Evolutionary conservation across 2,329 filamentous ascomycete species (phyloP).

Genomic region (Clarireedia sp.): DNA sequence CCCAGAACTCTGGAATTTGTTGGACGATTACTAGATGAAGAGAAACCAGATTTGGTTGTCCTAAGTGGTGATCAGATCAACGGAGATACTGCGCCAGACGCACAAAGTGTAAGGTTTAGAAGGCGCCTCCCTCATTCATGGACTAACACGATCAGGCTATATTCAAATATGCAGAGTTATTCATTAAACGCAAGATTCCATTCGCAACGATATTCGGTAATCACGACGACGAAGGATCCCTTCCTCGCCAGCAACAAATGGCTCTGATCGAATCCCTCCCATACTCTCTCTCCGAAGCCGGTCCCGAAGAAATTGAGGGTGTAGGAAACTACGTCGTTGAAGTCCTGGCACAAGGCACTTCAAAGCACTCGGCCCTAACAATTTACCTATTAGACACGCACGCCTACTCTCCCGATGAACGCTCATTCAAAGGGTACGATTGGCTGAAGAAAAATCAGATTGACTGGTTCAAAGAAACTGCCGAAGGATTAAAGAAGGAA

Average conservation of each 20-base stretch:
- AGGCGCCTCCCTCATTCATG: not conserved
- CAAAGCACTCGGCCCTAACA: constrained; percentile 82
- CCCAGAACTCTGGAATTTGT: constrained; percentile 87
- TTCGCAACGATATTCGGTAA: constrained; percentile 96
- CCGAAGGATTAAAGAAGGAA: constrained; percentile 62
- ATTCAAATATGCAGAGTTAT: constrained; percentile 81
- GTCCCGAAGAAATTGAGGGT: constrained; percentile 76
- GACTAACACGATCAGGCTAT: constrained; percentile 52
- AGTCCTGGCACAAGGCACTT: constrained; percentile 69
- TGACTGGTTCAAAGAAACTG: constrained; percentile 82
- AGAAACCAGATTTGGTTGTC: constrained; percentile 88
- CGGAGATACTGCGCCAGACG: constrained; percentile 84
- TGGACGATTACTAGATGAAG: constrained; percentile 73
- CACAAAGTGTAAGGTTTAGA: constrained; percentile 58
- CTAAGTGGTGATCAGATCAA: constrained; percentile 94
- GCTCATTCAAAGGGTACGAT: constrained; percentile 85
- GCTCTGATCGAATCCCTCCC: constrained; percentile 76
- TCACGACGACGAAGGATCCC: constrained; percentile 79
- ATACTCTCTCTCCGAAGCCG: constrained; percentile 78
- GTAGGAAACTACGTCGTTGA: constrained; percentile 95
- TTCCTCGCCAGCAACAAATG: constrained; percentile 76
- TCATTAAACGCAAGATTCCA: constrained; percentile 81
- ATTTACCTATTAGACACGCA: constrained; percentile 95
- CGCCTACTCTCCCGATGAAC: constrained; percentile 82
- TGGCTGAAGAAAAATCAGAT: constrained; percentile 96